These are phyloP conservation scores for Pseudopyricularia cyperi DNA, from an alignment of 2,329 filamentous ascomycete genomes.

Conservation along the genomic window DNA sequence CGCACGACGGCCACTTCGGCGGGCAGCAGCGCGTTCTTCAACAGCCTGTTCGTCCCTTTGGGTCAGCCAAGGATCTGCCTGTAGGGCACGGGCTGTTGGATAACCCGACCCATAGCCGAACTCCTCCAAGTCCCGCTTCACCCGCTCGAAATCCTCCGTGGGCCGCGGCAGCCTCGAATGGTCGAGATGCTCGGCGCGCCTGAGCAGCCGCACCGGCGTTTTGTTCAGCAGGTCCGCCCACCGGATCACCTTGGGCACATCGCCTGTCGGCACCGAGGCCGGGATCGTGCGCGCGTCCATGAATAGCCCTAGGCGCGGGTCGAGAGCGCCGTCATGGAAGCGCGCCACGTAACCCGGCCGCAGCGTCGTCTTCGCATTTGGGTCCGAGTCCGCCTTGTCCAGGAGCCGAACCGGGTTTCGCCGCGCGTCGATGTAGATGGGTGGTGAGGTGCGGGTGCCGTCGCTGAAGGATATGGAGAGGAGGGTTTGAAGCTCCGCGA, in stretches of 20 bases:
- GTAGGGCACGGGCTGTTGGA: not conserved
- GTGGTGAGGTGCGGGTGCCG: not conserved
- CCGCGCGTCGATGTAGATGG: not conserved
- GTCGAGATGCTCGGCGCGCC: not conserved
- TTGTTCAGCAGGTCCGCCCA: not conserved
- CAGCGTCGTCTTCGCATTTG: not conserved
- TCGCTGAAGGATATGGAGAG: not conserved
- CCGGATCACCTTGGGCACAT: not conserved
- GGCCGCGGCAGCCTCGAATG: not conserved
- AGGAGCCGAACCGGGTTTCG: not conserved
- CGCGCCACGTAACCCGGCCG: not conserved
- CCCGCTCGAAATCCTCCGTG: not conserved
- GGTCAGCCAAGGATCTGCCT: too few relatives aligned
- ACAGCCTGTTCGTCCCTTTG: too few relatives aligned
- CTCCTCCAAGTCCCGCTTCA: not conserved
- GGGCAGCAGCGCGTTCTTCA: not conserved
- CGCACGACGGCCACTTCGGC: not conserved
- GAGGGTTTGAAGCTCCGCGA: not conserved
- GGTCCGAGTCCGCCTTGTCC: not conserved
- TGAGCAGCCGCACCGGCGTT: not conserved
- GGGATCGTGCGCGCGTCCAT: not conserved
- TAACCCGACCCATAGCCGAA: not conserved
- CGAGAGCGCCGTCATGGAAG: not conserved
- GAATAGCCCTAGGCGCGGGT: not conserved
- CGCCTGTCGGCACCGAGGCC: not conserved